phyloP scores from a whole-genome alignment of 352 stramenopile species.

The Globisporangium okanoganense region DNA sequence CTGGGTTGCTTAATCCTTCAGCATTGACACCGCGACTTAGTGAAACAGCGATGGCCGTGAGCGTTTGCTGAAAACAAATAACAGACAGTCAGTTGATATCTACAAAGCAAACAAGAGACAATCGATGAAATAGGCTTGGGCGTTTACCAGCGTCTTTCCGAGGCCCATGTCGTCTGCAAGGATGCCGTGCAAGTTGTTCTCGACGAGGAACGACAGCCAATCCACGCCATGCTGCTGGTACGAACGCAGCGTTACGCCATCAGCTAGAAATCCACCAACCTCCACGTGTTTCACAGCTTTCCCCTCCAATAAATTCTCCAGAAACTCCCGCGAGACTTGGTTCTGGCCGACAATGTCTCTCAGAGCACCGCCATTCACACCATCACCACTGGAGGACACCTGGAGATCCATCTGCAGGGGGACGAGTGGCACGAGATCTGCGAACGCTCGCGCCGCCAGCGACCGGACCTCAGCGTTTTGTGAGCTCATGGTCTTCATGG shows the following conservation, averaged over 20 bases:
- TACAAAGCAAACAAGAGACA: not conserved
- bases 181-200: constrained; percentile 75
- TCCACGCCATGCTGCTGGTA: constrained; percentile 83
- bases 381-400: not conserved
- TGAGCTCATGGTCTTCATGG: constrained; percentile 65
- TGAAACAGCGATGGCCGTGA: constrained; percentile 83
- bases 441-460: constrained; percentile 59
- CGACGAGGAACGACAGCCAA: constrained; percentile 68
- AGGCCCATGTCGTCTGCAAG: constrained; percentile 89
- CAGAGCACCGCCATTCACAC: constrained; percentile 22
- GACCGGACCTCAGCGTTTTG: constrained; percentile 34
- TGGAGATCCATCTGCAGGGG: constrained; percentile 72
- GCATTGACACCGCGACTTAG: constrained; percentile 17
- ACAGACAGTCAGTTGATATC: too few relatives aligned
- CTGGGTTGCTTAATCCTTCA: not conserved
- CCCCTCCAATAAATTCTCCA: constrained; percentile 55
- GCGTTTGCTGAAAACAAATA: constrained; percentile 48
- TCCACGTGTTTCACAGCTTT: constrained; percentile 47
- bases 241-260: constrained; percentile 33
- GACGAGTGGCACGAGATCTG: constrained; percentile 63
- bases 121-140: not conserved
- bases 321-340: constrained; percentile 56
- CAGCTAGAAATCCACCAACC: constrained; percentile 26
- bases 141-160: constrained; percentile 88
- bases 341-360: constrained; percentile 37